Evolutionary conservation across 108 stramenopile genomes (phyloP).

Genomic region (Mayamaea pseudoterrestris): DNA sequence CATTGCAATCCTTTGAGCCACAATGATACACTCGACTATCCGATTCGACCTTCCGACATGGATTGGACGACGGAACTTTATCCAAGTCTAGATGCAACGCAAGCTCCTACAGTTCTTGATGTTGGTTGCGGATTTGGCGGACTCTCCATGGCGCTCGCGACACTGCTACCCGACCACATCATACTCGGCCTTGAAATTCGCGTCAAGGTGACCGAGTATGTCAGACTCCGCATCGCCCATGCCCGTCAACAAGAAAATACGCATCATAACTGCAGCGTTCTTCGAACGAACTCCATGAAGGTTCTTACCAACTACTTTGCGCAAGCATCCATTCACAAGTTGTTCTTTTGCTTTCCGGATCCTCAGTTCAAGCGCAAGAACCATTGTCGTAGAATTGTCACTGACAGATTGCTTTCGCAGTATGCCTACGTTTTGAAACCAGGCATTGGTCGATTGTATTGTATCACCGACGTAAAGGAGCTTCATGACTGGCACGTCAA

Average conservation of each 20-base stretch:
- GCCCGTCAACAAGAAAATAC: slow-evolving; percentile 51
- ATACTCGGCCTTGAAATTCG: slow-evolving; percentile 94
- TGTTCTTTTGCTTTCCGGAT: slow-evolving; percentile 97
- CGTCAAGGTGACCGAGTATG: slow-evolving; percentile 92
- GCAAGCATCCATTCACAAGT: slow-evolving; percentile 50
- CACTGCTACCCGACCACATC: slow-evolving; percentile 55
- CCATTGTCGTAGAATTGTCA: slow-evolving; percentile 85
- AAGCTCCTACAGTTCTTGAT: slow-evolving; percentile 70
- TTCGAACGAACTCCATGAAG: slow-evolving; percentile 92
- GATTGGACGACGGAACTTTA: slow-evolving; percentile 84
- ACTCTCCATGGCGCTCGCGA: slow-evolving; percentile 76
- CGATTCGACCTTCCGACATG: slow-evolving; percentile 58
- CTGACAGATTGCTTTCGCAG: slow-evolving; percentile 72
- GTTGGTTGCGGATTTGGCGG: slow-evolving; percentile 98
- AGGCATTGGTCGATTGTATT: slow-evolving; percentile 64
- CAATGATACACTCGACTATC: slow-evolving; percentile 89
- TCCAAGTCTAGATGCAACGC: slow-evolving; percentile 20
- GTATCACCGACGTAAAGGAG: slow-evolving; percentile 93
- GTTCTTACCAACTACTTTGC: slow-evolving; percentile 61
- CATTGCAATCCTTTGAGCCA: slow-evolving; percentile 95
- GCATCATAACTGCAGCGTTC: slow-evolving; percentile 78
- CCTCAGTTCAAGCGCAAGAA: slow-evolving; percentile 99
- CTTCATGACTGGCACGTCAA: slow-evolving; percentile 93
- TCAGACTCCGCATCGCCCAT: slow-evolving; percentile 84
- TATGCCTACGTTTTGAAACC: slow-evolving; percentile 84